Base-by-base conservation (phyloP, 345 rosid species). In the Citropsis articulata region DNA sequence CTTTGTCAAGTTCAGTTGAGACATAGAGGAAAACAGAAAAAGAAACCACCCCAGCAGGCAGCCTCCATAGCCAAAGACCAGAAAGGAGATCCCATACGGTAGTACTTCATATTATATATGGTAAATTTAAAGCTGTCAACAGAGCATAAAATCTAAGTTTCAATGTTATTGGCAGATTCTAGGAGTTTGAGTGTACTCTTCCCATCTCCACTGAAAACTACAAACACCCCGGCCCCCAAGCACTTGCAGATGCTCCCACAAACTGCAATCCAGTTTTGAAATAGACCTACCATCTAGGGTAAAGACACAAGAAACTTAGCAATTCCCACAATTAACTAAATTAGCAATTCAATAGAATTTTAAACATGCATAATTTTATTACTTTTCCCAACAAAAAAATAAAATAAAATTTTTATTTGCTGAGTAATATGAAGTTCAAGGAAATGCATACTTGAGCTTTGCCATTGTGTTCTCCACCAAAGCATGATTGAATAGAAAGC, bases 401-500 rank as follows among this genome's bases (percentile, higher is more conserved):
- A 42, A 1, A 40, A 27, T 42, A 73, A 74, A 74, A 57, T 57
- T 22, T 53, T 6, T 61, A 67, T 42, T 56, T 69, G 45, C 53
- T 65, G 45, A 73, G 40, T 63, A 76, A 21, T 22, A 59, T 27
- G 72, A 50, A 50, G 64, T 27, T 61, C 35, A 74, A 67, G 14
- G 45, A 40, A 42, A 80, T 38, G 80, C 92, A 66, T 94, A 96
- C 98, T 91, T 86, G 99, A 94, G 83, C 98, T 94, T 89, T 96
- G 99, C 99, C 99, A 94, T 78, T 87, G 93, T 10, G 97, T 94
- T 88, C 97, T 93, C 98, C 96, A 97, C 99, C 99, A 94, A 72
- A 94, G 95, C 98, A 97, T 93, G 88, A 97, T 93, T 80, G 99
- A 91, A 83, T 97, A 94, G 87, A 94, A 97, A 53, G 99, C 97